A percentile compares a stretch with the other conserved stretches of the same genome.
Conservation (phyloP, 345 rosid genomes). For the Ceriops tagal region DNA sequence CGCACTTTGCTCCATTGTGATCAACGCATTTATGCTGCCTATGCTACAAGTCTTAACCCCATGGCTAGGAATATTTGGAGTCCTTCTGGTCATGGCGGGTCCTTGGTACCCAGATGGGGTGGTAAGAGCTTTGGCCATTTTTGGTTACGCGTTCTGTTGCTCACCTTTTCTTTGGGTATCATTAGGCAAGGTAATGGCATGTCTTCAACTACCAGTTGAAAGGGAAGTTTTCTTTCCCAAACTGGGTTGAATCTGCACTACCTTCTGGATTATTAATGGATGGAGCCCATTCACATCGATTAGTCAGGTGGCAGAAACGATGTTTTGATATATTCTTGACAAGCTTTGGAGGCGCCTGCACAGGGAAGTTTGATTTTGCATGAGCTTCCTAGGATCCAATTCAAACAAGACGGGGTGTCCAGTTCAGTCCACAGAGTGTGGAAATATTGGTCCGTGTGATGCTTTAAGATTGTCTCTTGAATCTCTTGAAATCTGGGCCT, state of each 20-base stretch:
- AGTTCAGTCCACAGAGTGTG: too few species aligned
- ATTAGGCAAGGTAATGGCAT: conserved; percentile 44
- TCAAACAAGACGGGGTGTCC: too few species aligned
- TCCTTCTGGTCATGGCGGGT: conserved; percentile 74
- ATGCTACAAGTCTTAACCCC: conserved; percentile 50
- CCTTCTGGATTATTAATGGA: conserved; percentile 21
- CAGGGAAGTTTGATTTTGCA: conserved; percentile 14
- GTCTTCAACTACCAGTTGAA: conserved; percentile 66
- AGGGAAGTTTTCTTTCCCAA: conserved; percentile 71
- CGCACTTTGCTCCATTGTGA: conserved; percentile 54
- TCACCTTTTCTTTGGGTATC: conserved; percentile 73
- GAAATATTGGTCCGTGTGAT: too few species aligned
- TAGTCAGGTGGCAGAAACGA: neutral
- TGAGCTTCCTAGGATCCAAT: neutral
- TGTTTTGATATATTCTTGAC: neutral
- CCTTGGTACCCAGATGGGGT: conserved; percentile 74
- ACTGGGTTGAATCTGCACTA: conserved; percentile 33
- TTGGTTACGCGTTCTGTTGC: conserved; percentile 65
- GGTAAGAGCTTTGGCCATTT: conserved; percentile 62
- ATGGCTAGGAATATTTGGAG: conserved; percentile 60
- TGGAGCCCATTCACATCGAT: too few species aligned
- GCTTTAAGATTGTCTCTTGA: too few species aligned
- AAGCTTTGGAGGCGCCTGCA: neutral
- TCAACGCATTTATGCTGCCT: conserved; percentile 71
- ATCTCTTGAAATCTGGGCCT: too few species aligned